phyloP scores from a whole-genome alignment of 2,329 filamentous ascomycete species.

The Emergomyces orientalis region DNA sequence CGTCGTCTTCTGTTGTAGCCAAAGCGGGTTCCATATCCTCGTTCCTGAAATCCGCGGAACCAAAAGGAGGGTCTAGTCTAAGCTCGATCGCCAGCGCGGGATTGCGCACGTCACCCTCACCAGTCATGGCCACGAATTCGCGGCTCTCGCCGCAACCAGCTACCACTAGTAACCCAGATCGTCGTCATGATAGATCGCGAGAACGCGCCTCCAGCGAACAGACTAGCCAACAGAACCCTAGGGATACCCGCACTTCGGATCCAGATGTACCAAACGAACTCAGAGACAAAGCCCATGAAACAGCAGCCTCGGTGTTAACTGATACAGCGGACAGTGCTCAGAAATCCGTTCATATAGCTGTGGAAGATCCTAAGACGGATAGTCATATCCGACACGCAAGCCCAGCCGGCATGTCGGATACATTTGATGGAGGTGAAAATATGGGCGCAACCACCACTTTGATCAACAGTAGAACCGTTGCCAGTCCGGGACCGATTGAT shows the following conservation, averaged over 20 bases:
- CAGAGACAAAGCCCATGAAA: constrained; percentile 18
- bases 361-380: constrained; percentile 25
- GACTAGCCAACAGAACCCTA: constrained; percentile 30
- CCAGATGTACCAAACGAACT: constrained; percentile 28
- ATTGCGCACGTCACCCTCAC: constrained; percentile 27
- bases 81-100: constrained; percentile 36
- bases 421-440: constrained; percentile 45
- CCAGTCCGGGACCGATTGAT: constrained; percentile 40
- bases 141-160: constrained; percentile 12
- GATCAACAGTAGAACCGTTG: constrained; percentile 41
- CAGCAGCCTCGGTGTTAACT: constrained; percentile 10
- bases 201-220: constrained; percentile 22
- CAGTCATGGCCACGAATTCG: constrained; percentile 9
- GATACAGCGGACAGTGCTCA: constrained; percentile 37
- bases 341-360: constrained; percentile 41
- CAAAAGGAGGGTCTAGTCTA: constrained; percentile 30
- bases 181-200: constrained; percentile 25
- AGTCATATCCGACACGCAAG: constrained; percentile 10
- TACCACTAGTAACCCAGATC: constrained; percentile 42
- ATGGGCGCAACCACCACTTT: constrained; percentile 41
- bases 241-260: constrained; percentile 32
- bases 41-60: constrained; percentile 26
- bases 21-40: constrained; percentile 23
- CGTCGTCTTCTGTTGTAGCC: constrained; percentile 20
- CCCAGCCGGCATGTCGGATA: constrained; percentile 24